phyloP scores from a whole-genome alignment of 495 filamentous ascomycete genomes.

The Podospora anserina region DNA sequence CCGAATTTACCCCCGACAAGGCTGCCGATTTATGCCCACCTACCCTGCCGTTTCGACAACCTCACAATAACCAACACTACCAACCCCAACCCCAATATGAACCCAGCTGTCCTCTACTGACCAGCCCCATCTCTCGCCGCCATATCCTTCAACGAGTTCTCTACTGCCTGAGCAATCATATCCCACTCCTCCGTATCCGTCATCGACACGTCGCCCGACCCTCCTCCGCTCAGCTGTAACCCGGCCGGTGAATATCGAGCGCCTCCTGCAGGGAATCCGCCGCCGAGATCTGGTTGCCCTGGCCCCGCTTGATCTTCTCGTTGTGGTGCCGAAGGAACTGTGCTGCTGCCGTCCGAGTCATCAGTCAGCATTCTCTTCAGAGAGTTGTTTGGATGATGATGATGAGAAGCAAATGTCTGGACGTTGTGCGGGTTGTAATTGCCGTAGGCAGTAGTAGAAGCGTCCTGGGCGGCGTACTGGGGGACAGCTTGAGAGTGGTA shows the following conservation, averaged over 20 bases:
- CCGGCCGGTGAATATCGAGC: background rate
- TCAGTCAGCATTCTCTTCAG: constrained; percentile 28
- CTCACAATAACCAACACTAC: too few relatives aligned
- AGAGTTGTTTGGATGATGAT: constrained; percentile 1
- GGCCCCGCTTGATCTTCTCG: background rate
- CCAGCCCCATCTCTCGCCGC: background rate
- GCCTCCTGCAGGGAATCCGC: background rate
- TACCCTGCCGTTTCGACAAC: too few relatives aligned
- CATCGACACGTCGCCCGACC: background rate
- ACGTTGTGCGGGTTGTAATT: background rate
- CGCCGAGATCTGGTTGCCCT: background rate
- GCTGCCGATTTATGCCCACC: background rate
- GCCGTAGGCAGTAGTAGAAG: background rate
- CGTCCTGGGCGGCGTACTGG: background rate
- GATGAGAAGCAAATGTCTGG: background rate
- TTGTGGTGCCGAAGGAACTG: background rate
- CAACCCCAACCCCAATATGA: background rate
- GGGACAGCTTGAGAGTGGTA: background rate
- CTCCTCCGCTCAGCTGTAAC: background rate
- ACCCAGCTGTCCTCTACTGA: background rate
- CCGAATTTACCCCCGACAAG: too few relatives aligned
- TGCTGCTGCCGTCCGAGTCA: constrained; percentile 20
- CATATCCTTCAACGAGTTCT: background rate
- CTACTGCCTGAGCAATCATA: background rate
- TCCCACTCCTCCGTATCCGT: background rate